Base-by-base conservation (phyloP, 2,329 filamentous ascomycete species). In the Daldinia eschscholtzii region DNA sequence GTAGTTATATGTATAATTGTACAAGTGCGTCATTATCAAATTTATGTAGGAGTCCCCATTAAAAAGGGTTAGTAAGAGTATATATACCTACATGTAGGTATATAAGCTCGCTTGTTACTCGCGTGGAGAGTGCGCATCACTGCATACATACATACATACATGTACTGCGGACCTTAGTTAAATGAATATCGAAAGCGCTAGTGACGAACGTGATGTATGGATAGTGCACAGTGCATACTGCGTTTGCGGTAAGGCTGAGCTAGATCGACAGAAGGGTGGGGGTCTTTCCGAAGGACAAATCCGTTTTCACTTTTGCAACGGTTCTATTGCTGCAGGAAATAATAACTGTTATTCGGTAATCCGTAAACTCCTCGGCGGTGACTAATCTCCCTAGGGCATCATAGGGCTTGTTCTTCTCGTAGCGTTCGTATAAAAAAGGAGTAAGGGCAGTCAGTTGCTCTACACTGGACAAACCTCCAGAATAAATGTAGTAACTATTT, bases 161-260 rank as follows among this genome's bases (percentile, higher is more conserved):
- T 15, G 13, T 39, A 35, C 26, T 59, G 64, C 55, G 61, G 70
- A 62, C 64, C 64, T 67, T 46, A 64, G 52, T 68, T 64, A 63
- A 65, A 71, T 64, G 66, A 48, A 52, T 63, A 65, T 64, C 63
- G 66, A 71, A 62, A 48, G 37, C 60, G 61, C 69, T 70, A 68
- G 55, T 65, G 67, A 70, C 70, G 67, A 71, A 70, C 64, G 64
- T 59, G 64, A 62, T 63, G 46, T 57, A 41, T 42, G 46, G 20
- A 55, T 44, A 37, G 53, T 60, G 64, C 64, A 72, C 67, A 67
- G 70, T 72, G 67, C 64, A 59, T 65, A 59, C 57, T 65, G 33
- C 56, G 63, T 64, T 65, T 55, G 67, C 56, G 67, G 64, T 72
- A 72, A 70, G 70, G 70, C 70, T 72, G 70, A 72, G 61, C 59